Conservation (phyloP, 305 asterid genomes). For the Plantago lanceolata region DNA sequence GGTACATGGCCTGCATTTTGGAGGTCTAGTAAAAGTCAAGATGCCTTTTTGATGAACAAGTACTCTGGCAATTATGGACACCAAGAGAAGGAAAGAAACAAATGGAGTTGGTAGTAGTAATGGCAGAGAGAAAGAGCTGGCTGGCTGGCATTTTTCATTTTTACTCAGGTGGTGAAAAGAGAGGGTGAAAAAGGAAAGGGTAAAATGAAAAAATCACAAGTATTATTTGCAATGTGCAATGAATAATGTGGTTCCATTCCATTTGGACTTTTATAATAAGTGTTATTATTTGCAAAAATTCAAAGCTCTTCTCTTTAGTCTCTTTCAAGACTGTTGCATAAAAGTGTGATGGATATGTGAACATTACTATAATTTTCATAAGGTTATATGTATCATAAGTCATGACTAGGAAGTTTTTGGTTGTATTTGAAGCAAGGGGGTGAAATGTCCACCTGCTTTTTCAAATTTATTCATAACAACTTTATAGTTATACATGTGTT, state of each 20-base stretch:
- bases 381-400: too few relatives aligned
- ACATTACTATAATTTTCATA: too few relatives aligned
- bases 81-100: constrained; percentile 21
- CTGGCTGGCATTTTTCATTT: constrained; percentile 43
- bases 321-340: constrained; percentile 13
- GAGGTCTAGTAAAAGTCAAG: constrained; percentile 24
- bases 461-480: too few relatives aligned
- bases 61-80: constrained; percentile 27
- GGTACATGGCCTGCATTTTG: constrained; percentile 8
- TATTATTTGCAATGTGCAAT: constrained; percentile 13
- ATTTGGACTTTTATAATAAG: constrained; percentile 26
- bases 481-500: too few relatives aligned
- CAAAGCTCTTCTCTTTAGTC: constrained; percentile 20
- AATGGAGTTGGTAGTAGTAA: constrained; percentile 35
- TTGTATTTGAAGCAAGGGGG: too few relatives aligned
- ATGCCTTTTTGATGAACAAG: constrained; percentile 28
- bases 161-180: constrained; percentile 17
- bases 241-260: background rate
- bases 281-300: background rate
- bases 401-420: too few relatives aligned
- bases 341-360: too few relatives aligned
- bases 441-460: too few relatives aligned
- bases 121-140: constrained; percentile 36
- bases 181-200: constrained; percentile 23
- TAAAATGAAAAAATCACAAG: constrained; percentile 25